phyloP scores from a whole-genome alignment of 2,329 filamentous ascomycete genomes.

The Talaromyces sp. region DNA sequence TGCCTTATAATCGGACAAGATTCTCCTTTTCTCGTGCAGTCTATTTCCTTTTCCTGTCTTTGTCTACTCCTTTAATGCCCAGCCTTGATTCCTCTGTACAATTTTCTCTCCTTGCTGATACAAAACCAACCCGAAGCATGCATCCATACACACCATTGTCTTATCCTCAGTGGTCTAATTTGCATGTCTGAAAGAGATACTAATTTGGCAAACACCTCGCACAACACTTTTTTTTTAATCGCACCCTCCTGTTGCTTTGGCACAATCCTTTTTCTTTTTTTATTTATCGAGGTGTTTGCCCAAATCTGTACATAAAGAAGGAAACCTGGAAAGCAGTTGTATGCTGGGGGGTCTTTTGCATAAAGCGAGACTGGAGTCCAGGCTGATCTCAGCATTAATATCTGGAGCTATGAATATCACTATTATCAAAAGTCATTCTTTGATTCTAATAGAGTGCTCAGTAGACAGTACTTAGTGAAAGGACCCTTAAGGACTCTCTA shows the following conservation, averaged over 20 bases:
- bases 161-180: background rate
- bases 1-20: background rate
- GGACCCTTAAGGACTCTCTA: too few species aligned
- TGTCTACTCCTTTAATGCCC: conserved; percentile 8
- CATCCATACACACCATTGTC: background rate
- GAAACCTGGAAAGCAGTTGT: background rate
- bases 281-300: background rate
- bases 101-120: conserved; percentile 5
- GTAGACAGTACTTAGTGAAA: background rate
- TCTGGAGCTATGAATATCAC: background rate
- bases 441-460: background rate
- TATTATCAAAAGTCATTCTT: background rate
- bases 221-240: background rate
- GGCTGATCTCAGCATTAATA: background rate
- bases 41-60: conserved; percentile 1
- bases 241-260: background rate
- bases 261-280: background rate
- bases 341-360: background rate
- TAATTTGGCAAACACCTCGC: background rate
- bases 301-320: background rate
- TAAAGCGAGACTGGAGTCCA: background rate
- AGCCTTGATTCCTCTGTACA: conserved; percentile 7
- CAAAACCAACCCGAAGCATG: background rate
- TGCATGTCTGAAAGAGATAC: background rate
- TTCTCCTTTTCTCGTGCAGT: conserved; percentile 2